A percentile compares a stretch with the other conserved stretches of the same genome.
Evolutionary conservation across 148 eudicot genomes (phyloP).

Genomic region (Vaccinium vitisidaea): DNA sequence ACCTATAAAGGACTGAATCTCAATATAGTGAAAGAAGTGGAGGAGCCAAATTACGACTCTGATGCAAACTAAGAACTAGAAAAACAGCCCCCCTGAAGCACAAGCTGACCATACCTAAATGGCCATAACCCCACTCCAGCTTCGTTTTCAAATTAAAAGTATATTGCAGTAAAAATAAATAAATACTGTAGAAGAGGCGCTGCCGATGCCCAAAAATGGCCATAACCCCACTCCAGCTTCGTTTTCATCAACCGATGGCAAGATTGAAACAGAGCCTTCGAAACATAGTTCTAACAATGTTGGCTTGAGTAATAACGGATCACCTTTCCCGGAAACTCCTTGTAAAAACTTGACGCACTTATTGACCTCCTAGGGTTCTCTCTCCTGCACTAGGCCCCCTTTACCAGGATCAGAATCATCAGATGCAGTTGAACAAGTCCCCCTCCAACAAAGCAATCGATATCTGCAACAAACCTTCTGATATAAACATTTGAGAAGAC

Average conservation of each 20-base stretch:
- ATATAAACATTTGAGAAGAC: not conserved
- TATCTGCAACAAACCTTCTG: not conserved
- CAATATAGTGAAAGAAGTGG: not conserved
- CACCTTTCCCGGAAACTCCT: constrained; percentile 5
- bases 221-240: not conserved
- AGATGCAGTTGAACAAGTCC: not conserved
- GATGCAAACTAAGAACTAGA: not conserved
- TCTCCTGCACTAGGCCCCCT: not conserved
- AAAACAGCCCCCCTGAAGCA: not conserved
- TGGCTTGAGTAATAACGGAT: not conserved
- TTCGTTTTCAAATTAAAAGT: not conserved
- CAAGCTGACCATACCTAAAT: not conserved
- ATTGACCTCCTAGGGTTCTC: not conserved
- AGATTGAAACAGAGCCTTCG: not conserved
- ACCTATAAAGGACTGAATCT: not conserved
- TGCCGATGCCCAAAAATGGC: not conserved
- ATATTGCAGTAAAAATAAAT: not conserved
- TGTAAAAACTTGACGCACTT: not conserved
- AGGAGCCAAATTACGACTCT: not conserved
- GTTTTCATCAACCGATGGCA: not conserved
- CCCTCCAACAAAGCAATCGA: not conserved
- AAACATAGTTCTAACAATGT: not conserved
- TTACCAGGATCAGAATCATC: not conserved
- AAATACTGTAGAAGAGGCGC: not conserved
- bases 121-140: not conserved